Evolutionary conservation across 352 stramenopile genomes (phyloP).

Genomic region (Phytophthora agathidicida): DNA sequence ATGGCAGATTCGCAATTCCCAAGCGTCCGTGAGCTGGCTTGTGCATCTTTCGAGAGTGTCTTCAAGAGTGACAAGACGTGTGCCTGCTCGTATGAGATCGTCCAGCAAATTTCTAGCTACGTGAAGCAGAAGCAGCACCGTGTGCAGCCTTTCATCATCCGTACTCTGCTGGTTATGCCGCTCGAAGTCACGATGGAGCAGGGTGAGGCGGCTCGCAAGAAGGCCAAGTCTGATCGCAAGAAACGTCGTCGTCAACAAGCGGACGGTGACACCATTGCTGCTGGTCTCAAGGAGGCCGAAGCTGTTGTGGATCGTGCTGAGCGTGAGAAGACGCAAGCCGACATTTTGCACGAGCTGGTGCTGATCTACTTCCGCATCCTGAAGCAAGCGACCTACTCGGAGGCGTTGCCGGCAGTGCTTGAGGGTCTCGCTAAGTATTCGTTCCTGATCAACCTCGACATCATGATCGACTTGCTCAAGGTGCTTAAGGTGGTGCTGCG

Average conservation of each 20-base stretch:
- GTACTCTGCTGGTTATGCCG: conserved; percentile 79
- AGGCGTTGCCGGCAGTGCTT: conserved; percentile 92
- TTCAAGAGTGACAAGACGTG: conserved; percentile 82
- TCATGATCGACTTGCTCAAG: conserved; percentile 96
- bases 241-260: conserved; percentile 80
- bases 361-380: conserved; percentile 98
- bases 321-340: conserved; percentile 93
- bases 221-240: conserved; percentile 85
- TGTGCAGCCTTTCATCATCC: conserved; percentile 77
- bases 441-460: conserved; percentile 98
- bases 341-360: conserved; percentile 95
- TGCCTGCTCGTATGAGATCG: conserved; percentile 68
- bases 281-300: conserved; percentile 94
- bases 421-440: conserved; percentile 95
- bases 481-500: conserved; percentile 94
- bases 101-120: conserved; percentile 85
- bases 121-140: conserved; percentile 87
- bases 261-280: conserved; percentile 86
- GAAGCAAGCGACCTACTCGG: conserved; percentile 90
- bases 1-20: conserved; percentile 74
- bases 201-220: conserved; percentile 77
- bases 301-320: conserved; percentile 93
- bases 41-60: conserved; percentile 70
- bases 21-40: conserved; percentile 58
- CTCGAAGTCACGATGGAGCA: conserved; percentile 89